These are phyloP conservation scores for Pilasporangium apinafurcum DNA, from an alignment of 352 stramenopile species.

Conservation along the genomic window DNA sequence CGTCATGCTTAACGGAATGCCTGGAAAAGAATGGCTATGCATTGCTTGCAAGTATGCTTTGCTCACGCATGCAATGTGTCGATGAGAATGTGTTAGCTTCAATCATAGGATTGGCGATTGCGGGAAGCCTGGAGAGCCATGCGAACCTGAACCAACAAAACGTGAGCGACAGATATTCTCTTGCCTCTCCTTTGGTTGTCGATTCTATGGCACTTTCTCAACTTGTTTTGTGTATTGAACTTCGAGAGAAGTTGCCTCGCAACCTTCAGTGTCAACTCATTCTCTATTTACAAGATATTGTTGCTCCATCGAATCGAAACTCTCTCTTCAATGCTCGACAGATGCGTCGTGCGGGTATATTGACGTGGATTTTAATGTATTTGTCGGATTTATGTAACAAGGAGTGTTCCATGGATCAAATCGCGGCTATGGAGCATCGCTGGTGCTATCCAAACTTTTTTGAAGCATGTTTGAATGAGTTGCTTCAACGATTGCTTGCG, in stretches of 20 bases:
- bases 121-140: constrained; percentile 18
- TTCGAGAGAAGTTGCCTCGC: constrained; percentile 31
- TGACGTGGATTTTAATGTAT: constrained; percentile 55
- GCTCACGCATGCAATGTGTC: constrained; percentile 29
- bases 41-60: constrained; percentile 39
- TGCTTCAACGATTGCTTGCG: constrained; percentile 39
- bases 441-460: constrained; percentile 51
- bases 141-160: not conserved
- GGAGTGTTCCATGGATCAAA: constrained; percentile 20
- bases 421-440: constrained; percentile 21
- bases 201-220: constrained; percentile 42
- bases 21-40: constrained; percentile 51
- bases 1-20: constrained; percentile 52
- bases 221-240: constrained; percentile 38
- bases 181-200: constrained; percentile 35
- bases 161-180: not conserved
- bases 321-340: constrained; percentile 73
- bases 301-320: constrained; percentile 55
- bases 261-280: constrained; percentile 51
- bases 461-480: constrained; percentile 23
- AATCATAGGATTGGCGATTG: constrained; percentile 39
- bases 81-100: constrained; percentile 36
- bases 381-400: constrained; percentile 44
- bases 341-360: constrained; percentile 37
- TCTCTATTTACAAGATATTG: constrained; percentile 27